These are phyloP conservation scores for Alternaria alternata DNA, from an alignment of 2,329 filamentous ascomycete genomes.

Conservation along the genomic window DNA sequence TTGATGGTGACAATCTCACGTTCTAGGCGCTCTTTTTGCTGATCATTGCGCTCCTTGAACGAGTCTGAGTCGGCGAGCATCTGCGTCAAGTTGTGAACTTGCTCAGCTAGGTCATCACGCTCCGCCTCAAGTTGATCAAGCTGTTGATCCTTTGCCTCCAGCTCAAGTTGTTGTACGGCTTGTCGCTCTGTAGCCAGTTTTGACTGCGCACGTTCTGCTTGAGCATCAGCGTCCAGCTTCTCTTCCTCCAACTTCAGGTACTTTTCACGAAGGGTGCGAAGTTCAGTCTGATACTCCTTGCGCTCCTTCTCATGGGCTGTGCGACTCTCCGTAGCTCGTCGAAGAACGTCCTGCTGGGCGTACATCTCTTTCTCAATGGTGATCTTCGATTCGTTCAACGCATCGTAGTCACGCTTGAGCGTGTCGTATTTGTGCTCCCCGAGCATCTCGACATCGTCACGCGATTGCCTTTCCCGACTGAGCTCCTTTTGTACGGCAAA, in stretches of 20 bases:
- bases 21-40: slow-evolving; percentile 92
- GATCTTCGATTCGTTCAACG: slow-evolving; percentile 92
- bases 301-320: slow-evolving; percentile 83
- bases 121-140: slow-evolving; percentile 83
- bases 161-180: slow-evolving; percentile 76
- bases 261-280: slow-evolving; percentile 81
- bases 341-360: slow-evolving; percentile 88
- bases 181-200: slow-evolving; percentile 82
- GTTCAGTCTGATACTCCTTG: slow-evolving; percentile 86
- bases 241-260: slow-evolving; percentile 88
- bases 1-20: slow-evolving; percentile 90
- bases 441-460: slow-evolving; percentile 91
- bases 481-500: slow-evolving; percentile 87
- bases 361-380: slow-evolving; percentile 98
- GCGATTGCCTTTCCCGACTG: slow-evolving; percentile 88
- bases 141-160: slow-evolving; percentile 79
- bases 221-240: slow-evolving; percentile 80
- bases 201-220: slow-evolving; percentile 80
- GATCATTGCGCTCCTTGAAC: slow-evolving; percentile 88
- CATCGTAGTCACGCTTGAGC: slow-evolving; percentile 84
- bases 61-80: slow-evolving; percentile 88
- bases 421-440: slow-evolving; percentile 86
- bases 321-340: slow-evolving; percentile 83
- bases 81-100: slow-evolving; percentile 86
- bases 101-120: slow-evolving; percentile 75